Conservation (phyloP, 2,329 filamentous ascomycete species). For the Annulohypoxylon truncatum region DNA sequence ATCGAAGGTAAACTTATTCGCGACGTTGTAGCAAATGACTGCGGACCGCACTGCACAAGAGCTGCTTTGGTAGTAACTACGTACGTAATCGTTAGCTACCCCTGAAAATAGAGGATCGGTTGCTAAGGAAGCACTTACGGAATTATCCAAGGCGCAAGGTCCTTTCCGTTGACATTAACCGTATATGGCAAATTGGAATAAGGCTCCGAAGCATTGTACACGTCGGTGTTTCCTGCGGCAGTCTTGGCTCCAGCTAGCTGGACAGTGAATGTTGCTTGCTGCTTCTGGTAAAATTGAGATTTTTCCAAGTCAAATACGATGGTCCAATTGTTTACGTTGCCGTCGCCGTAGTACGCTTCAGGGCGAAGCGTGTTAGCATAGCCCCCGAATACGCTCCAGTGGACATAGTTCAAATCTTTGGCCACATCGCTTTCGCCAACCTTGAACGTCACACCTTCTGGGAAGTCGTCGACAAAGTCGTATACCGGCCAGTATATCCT, state of each 20-base stretch:
- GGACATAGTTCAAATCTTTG: slow-evolving; percentile 70
- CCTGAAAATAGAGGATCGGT: not conserved
- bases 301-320: slow-evolving; percentile 62
- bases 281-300: slow-evolving; percentile 55
- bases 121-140: slow-evolving; percentile 51
- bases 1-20: slow-evolving; percentile 70
- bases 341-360: slow-evolving; percentile 55
- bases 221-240: slow-evolving; percentile 66
- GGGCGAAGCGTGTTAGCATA: slow-evolving; percentile 60
- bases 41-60: slow-evolving; percentile 71
- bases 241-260: slow-evolving; percentile 73
- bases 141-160: slow-evolving; percentile 66
- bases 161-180: slow-evolving; percentile 54
- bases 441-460: slow-evolving; percentile 66
- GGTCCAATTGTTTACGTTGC: slow-evolving; percentile 69
- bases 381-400: slow-evolving; percentile 73
- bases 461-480: slow-evolving; percentile 70
- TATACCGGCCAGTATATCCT: slow-evolving; percentile 71
- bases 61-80: slow-evolving; percentile 62
- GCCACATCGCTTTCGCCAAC: slow-evolving; percentile 63
- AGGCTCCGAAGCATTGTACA: slow-evolving; percentile 64
- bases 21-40: slow-evolving; percentile 71
- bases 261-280: slow-evolving; percentile 68
- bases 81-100: slow-evolving; percentile 14
- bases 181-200: slow-evolving; percentile 65